Base-by-base conservation (phyloP, 2,329 filamentous ascomycete genomes). In the Purpureocillium takamizusanense region DNA sequence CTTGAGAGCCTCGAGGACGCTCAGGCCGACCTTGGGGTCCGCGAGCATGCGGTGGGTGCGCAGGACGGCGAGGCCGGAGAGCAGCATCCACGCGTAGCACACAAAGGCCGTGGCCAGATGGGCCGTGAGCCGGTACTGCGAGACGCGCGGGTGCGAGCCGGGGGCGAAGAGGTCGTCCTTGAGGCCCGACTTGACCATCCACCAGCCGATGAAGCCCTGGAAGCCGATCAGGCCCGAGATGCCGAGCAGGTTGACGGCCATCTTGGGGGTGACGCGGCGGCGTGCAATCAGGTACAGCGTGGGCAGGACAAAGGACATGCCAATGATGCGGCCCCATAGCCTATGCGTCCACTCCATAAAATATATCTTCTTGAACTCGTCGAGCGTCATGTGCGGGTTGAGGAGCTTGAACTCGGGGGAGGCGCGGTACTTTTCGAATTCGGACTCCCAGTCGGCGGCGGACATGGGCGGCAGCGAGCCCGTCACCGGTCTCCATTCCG, bases 261-360 rank as follows among this genome's bases (percentile, higher is more conserved):
- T 94, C 38, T 76, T 78, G 37, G 70, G 71, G 17, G 86, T 84
- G 33, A 97, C 89, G 44, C 78, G 78, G 47, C 83, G 78, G 32
- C 83, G 80, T 15, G 82, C 81, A 54, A 95, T 76, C 56, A 97
- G 94, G 70, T 95, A 97, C 40, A 83, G 63, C 7, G 90, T 86
- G 2, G 92, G 92, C 2, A 95, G 56, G 35, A 95, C 79, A 61
- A 97, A 95, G 36, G 86, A 83, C 45, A 97, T 62, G 42, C 92
- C 92, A 41, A 98, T 86, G 51, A 94, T 72, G 47, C 92, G 82
- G 33, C 92, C 92, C 89, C 92, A 97, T 39, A 95, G 73, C 23
- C 92, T 79, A 62, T 98, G 92, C 32, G 82, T 80, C 92, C 92
- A 98, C 70, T 98, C 92, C 92, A 97, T 97, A 62, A 84, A 98